These are phyloP conservation scores for Endocarpon pusillum DNA, from an alignment of 495 filamentous ascomycete species.

Conservation along the genomic window DNA sequence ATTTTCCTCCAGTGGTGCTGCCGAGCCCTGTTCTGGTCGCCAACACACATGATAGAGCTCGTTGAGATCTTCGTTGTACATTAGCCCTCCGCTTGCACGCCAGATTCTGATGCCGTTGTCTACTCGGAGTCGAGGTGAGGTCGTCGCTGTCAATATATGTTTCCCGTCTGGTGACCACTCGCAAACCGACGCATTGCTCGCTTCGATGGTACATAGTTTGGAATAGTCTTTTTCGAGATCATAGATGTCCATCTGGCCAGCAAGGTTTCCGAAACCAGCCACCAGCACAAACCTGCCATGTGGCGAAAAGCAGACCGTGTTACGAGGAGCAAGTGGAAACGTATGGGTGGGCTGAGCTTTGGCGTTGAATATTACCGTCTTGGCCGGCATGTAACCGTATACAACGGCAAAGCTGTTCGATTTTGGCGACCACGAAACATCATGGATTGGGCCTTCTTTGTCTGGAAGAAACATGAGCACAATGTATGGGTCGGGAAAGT, in stretches of 20 bases:
- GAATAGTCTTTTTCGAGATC: slow-evolving; percentile 80
- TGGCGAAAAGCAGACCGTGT: slow-evolving; percentile 90
- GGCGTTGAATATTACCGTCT: slow-evolving; percentile 89
- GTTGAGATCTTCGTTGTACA: slow-evolving; percentile 88
- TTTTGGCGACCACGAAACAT: slow-evolving; percentile 94
- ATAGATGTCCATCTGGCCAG: slow-evolving; percentile 94
- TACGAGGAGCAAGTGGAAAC: slow-evolving; percentile 74
- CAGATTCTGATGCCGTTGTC: slow-evolving; percentile 94
- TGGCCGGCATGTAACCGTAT: slow-evolving; percentile 95
- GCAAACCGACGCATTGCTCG: slow-evolving; percentile 86
- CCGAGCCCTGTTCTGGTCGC: slow-evolving; percentile 52
- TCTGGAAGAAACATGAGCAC: slow-evolving; percentile 30
- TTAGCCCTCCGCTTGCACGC: slow-evolving; percentile 76
- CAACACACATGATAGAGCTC: slow-evolving; percentile 88
- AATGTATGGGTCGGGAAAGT: background rate
- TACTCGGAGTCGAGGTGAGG: slow-evolving; percentile 80
- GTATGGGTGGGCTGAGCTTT: slow-evolving; percentile 62
- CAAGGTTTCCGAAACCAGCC: slow-evolving; percentile 92
- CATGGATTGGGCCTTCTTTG: slow-evolving; percentile 96
- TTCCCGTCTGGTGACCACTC: slow-evolving; percentile 92
- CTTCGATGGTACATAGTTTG: slow-evolving; percentile 88
- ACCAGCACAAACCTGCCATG: slow-evolving; percentile 84
- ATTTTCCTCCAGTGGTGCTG: slow-evolving; percentile 43
- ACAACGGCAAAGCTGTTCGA: slow-evolving; percentile 93
- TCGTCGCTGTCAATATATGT: slow-evolving; percentile 90